Conservation (phyloP, 441 rosid species). For the Aleurites moluccanus region DNA sequence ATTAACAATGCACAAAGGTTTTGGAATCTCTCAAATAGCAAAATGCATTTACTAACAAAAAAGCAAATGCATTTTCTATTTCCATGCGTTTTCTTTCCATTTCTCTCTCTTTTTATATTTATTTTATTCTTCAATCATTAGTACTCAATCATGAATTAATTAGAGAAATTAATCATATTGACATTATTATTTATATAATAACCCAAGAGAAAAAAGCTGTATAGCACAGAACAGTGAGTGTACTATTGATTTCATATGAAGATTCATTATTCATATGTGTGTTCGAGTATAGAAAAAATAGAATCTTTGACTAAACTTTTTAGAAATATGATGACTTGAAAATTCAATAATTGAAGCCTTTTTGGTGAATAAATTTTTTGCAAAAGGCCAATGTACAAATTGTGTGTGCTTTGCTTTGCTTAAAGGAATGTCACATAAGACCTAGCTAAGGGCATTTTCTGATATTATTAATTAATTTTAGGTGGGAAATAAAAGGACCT, state of each 20-base stretch:
- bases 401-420: not conserved
- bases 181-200: not conserved
- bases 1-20: not conserved
- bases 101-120: not conserved
- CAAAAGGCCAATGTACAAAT: not conserved
- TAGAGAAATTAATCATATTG: not conserved
- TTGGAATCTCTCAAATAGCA: not conserved
- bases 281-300: not conserved
- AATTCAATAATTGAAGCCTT: not conserved
- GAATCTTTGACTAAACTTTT: constrained; percentile 8
- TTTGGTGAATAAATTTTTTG: not conserved
- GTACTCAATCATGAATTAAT: too few species aligned
- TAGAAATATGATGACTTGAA: not conserved
- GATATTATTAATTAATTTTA: not conserved
- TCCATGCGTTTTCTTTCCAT: not conserved
- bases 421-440: not conserved
- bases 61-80: not conserved
- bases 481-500: not conserved
- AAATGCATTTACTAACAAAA: not conserved
- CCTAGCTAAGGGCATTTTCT: not conserved
- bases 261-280: not conserved
- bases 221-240: not conserved
- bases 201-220: not conserved
- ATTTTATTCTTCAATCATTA: not conserved
- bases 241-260: not conserved